Evolutionary conservation across 139 green algal genomes (phyloP).

Genomic region (Mesostigma viride): DNA sequence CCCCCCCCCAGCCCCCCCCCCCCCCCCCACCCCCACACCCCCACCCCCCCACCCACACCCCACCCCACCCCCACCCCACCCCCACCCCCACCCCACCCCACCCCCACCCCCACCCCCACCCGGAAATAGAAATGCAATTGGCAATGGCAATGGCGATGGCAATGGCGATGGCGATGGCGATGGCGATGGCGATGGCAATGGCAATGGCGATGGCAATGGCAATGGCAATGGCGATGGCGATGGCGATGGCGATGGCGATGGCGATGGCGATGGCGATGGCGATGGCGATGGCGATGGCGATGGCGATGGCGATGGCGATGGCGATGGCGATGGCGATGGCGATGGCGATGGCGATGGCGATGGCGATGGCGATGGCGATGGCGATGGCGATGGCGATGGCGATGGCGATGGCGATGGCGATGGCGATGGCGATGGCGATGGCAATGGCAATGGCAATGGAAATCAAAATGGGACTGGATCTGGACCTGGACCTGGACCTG

Average conservation of each 20-base stretch:
- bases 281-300: background rate
- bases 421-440: background rate
- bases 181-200: background rate
- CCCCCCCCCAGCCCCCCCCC: no score
- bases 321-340: background rate
- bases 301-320: background rate
- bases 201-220: background rate
- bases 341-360: background rate
- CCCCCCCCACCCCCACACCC: no score
- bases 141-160: background rate
- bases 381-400: background rate
- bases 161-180: background rate
- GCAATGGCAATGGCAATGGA: no score
- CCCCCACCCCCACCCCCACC: no score
- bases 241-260: background rate
- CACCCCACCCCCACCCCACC: no score
- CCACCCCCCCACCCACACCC: no score
- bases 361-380: background rate
- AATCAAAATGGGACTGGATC: no score
- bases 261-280: background rate
- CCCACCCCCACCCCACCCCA: no score
- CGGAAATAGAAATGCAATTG: no score
- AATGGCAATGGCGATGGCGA: background rate
- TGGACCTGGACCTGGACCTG: no score
- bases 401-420: background rate